Conservation (phyloP, 306 rosid species). For the Sicyos baderoa region DNA sequence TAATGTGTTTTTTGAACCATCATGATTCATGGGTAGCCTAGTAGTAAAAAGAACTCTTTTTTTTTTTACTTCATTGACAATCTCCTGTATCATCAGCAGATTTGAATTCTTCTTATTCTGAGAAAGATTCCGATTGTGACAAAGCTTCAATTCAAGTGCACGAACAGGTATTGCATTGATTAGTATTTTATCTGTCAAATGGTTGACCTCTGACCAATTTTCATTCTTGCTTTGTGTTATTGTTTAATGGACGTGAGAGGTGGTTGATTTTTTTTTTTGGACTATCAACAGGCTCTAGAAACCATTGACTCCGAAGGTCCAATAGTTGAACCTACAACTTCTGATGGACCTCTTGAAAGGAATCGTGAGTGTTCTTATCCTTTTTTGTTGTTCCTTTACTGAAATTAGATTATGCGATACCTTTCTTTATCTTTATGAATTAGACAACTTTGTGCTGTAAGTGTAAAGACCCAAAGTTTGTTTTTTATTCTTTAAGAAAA, state of each 20-base stretch:
- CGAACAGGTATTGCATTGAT: conserved; percentile 34
- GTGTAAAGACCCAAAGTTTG: too few relatives aligned
- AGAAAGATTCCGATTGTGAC: conserved; percentile 42
- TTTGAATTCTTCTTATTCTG: conserved; percentile 50
- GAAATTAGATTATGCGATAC: not conserved
- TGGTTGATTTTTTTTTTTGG: not conserved
- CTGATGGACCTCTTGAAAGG: conserved; percentile 40
- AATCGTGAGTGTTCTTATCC: conserved; percentile 51
- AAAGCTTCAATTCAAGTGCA: conserved; percentile 37
- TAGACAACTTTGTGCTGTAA: not conserved
- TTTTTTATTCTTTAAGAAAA: too few relatives aligned
- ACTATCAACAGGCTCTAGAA: conserved; percentile 42
- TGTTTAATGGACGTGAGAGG: conserved; percentile 3
- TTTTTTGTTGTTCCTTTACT: not conserved
- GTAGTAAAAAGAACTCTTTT: too few relatives aligned
- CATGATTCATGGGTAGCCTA: too few relatives aligned
- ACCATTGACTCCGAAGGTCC: conserved; percentile 34
- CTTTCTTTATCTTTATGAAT: not conserved
- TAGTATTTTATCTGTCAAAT: not conserved
- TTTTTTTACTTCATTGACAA: too few relatives aligned
- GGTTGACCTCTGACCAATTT: conserved; percentile 12
- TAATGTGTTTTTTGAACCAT: not conserved
- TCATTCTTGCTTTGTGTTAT: conserved; percentile 26
- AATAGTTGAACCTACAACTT: conserved; percentile 35
- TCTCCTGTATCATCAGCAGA: conserved; percentile 23